Conservation (phyloP, 2,329 filamentous ascomycete genomes). For the Colletotrichum chlorophyti region DNA sequence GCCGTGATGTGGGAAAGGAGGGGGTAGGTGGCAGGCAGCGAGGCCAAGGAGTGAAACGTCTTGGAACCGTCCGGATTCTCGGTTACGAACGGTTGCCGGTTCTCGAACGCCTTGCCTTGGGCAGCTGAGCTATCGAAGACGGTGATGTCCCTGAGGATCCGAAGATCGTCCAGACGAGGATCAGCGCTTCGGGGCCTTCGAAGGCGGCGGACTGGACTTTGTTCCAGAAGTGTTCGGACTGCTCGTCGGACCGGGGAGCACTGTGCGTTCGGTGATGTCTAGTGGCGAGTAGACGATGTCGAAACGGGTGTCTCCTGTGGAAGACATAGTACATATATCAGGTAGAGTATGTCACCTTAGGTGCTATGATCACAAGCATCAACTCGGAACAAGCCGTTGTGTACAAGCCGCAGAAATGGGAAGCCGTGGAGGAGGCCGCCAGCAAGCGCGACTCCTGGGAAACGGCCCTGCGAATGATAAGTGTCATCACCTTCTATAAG, state of each 20-base stretch:
- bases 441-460: too few species aligned
- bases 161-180: slow-evolving; percentile 3
- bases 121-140: neutral
- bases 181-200: neutral
- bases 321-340: neutral
- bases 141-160: neutral
- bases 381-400: too few species aligned
- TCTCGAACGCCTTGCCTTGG: neutral
- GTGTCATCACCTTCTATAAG: too few species aligned
- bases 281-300: neutral
- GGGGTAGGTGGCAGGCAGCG: neutral
- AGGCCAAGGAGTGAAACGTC: neutral
- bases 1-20: neutral
- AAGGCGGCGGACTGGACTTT: neutral
- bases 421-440: too few species aligned
- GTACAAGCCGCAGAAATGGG: too few species aligned
- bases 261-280: neutral
- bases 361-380: too few species aligned
- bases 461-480: too few species aligned
- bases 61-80: neutral
- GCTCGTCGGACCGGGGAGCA: neutral
- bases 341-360: too few species aligned
- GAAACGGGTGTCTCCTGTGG: neutral
- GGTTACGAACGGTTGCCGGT: neutral
- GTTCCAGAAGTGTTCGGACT: neutral